Evolutionary conservation across 2,329 filamentous ascomycete species (phyloP), one percentile per base, ranked within the genome.

Genomic region (Calonectria pauciramosa): DNA sequence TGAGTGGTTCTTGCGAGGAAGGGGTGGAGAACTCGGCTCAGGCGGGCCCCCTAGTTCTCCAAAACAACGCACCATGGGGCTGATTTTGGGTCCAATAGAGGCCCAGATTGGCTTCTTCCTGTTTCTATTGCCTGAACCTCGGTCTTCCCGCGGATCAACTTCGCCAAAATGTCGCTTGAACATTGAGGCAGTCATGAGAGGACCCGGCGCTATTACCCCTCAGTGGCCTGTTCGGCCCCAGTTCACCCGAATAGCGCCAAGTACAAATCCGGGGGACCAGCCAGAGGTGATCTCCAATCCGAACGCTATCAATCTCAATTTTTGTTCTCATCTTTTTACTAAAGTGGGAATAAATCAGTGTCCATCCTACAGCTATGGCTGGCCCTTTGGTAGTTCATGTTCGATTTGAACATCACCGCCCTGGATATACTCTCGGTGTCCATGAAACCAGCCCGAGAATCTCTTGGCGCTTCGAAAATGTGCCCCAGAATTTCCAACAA

Each of bases 401-500:
- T 69, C 70, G 70, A n/a, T 75, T 75, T 23, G 73, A 75, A 67
- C 73, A 75, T 28, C 70, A 73, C 38, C 70, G 63, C 16, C 51
- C 70, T 16, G 64, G 38, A 28, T 70, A 75, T 47, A 70, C 73
- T 28, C 66, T 75, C n/a, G 73, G 73, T 28, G 60, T 70, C 16
- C 73, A 75, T 20, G 73, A 75, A 36, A 69, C 69, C 3, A 69
- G 52, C 20, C 73, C 73, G 2, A 66, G 73, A 32, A 68, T 76
- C 49, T 75, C 73, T 8, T 75, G 73, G 73, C 76, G 75, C 44
- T 77, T 78, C 60, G 63, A 66, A 44, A 72, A 75, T 34, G 65
- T 41, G 23, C 70, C 73, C 9, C 52, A 49, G 18, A 71, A 74
- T 36, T 74, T 74, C 49, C 44, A 69, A 47, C 72, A 75, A 47